Percentiles rank a stretch among this genome's conserved stretches.
These are phyloP conservation scores for Fusarium armeniacum DNA, from an alignment of 2,329 filamentous ascomycete genomes.

Conservation along the genomic window DNA sequence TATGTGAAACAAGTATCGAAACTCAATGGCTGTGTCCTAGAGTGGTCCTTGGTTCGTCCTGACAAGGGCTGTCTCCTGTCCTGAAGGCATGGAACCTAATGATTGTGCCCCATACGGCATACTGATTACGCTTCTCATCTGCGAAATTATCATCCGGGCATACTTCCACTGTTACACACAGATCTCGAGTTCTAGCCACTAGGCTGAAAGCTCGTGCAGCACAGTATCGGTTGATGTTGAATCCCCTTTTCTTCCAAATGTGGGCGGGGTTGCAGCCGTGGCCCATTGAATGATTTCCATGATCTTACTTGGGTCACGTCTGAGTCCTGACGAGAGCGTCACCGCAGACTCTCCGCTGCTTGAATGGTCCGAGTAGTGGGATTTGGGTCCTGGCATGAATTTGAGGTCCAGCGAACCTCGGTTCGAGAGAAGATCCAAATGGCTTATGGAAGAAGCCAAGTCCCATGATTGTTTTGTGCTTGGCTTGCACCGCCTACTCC, in stretches of 20 bases:
- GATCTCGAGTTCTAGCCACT: constrained; percentile 9
- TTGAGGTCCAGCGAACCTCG: constrained; percentile 24
- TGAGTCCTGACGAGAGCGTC: constrained; percentile 21
- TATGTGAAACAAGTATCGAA: neutral
- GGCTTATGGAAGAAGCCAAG: constrained; percentile 14
- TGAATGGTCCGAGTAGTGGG: constrained; percentile 15
- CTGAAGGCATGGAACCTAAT: neutral
- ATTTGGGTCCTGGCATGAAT: constrained; percentile 32
- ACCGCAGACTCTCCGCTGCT: constrained; percentile 24
- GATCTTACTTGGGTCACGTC: constrained; percentile 11
- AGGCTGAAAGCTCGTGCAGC: constrained; percentile 6
- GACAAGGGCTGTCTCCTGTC: constrained; percentile 11
- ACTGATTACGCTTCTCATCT: neutral
- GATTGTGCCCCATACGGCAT: constrained; percentile 15
- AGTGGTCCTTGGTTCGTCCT: constrained; percentile 1
- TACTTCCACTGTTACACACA: constrained; percentile 2
- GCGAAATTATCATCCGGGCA: neutral
- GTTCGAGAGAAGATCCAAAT: constrained; percentile 13
- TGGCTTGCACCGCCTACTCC: constrained; percentile 2
- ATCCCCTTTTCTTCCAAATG: constrained; percentile 15
- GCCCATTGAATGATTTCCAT: constrained; percentile 33
- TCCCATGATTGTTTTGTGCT: constrained; percentile 18
- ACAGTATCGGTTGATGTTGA: neutral
- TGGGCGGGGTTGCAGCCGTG: neutral
- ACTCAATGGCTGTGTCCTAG: constrained; percentile 5